Conservation (phyloP, 768 basidiomycete species). For the Kondoa malvinella region DNA sequence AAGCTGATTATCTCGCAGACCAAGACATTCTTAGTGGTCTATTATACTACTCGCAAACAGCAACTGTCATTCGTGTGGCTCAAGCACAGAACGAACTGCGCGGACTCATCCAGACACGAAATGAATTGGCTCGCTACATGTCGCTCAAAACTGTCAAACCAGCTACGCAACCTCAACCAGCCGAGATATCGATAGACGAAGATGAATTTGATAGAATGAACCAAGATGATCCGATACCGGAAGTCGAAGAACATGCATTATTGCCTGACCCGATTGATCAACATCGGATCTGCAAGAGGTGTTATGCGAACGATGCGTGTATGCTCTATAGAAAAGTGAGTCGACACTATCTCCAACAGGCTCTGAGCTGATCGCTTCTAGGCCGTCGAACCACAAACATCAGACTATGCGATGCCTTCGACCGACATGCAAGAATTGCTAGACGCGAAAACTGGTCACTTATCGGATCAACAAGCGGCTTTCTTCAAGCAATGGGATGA, state of each 20-base stretch:
- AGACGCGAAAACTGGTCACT: conserved; percentile 59
- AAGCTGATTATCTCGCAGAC: conserved; percentile 32
- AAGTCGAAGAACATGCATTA: conserved; percentile 33
- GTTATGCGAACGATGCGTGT: conserved; percentile 68
- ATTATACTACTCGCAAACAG: conserved; percentile 83
- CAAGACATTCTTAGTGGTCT: conserved; percentile 62
- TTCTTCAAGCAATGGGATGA: conserved; percentile 89
- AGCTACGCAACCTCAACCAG: conserved; percentile 17
- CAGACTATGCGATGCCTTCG: conserved; percentile 39
- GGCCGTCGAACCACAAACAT: conserved; percentile 53
- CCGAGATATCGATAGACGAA: conserved; percentile 19
- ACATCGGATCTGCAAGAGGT: conserved; percentile 55
- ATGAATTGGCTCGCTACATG: conserved; percentile 65
- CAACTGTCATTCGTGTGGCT: conserved; percentile 69
- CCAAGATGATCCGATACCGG: background rate
- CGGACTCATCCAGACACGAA: conserved; percentile 61
- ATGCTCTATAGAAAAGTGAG: conserved; percentile 58
- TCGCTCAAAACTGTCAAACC: background rate
- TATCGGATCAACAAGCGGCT: conserved; percentile 46
- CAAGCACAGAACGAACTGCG: conserved; percentile 64
- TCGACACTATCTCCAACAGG: conserved; percentile 1
- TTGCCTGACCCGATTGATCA: conserved; percentile 78
- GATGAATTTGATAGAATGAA: background rate
- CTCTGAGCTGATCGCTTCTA: conserved; percentile 27
- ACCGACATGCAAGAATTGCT: conserved; percentile 43